Base-by-base conservation (phyloP, 169 alveolate species). In the Eimeria falciformis region DNA sequence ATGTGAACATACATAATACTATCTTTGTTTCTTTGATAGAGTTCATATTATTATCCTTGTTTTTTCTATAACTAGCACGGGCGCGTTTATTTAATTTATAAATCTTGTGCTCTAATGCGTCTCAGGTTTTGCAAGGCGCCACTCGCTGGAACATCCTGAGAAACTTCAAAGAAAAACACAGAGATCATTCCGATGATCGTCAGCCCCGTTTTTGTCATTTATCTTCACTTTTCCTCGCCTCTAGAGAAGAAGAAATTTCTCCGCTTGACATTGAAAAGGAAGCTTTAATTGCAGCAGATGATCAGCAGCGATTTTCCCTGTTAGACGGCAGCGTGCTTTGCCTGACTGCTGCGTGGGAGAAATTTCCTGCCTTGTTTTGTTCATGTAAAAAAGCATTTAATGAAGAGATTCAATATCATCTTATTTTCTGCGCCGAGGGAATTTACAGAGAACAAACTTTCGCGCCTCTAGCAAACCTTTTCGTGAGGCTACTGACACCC, bases 61-160 rank as follows among this genome's bases (percentile, higher is more conserved):
- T 33, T 33, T 1, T 33, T 33, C 40, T 33, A 33, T 33, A 33
- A 33, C 40, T 33, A 33, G 40, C 40, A 33, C 40, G 0, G 40
- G 2, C 40, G 40, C 2, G 40, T 33, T 33, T 33, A 33, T 33
- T 33, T 33, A 33, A 33, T 33, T 33, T 33, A 33, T 33, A 2
- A 33, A 33, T 68, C 45, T 46, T 23, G 27, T n/a, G 25, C 12
- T 23, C 45, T 46, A 9, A 18, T n/a, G 6, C 6, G 25, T 77
- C 17, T 23, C 43, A 79, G 88, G 88, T 79, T 29, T 71, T 79
- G 14, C 40, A 46, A 33, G 21, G 3, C 55, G 88, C 71, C 37
- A 79, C 88, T 14, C 47, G 88, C 23, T 79, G 88, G 88, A 79
- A 79, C 50, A 79, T 79, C 47, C 73, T 79, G 46, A 79, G 53